Evolutionary conservation across 2,329 filamentous ascomycete species (phyloP).

Genomic region (Cladosporium sp.): DNA sequence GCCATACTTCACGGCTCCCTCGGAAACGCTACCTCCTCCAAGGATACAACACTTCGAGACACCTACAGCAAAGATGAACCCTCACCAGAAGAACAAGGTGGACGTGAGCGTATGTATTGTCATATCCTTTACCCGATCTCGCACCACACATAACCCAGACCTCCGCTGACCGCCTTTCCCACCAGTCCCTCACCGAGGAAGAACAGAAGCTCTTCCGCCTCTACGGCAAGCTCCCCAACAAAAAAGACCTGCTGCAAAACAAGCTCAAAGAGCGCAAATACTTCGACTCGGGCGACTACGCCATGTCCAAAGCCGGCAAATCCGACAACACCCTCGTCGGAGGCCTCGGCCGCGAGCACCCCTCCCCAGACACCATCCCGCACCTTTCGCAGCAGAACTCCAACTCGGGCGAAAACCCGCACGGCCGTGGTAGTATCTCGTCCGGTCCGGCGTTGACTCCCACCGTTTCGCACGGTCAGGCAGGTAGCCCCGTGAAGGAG

Average conservation of each 20-base stretch:
- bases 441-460: constrained; percentile 32
- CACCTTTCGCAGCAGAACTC: constrained; percentile 30
- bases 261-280: constrained; percentile 99
- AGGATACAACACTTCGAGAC: background rate
- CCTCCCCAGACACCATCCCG: constrained; percentile 47
- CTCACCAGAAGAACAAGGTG: constrained; percentile 97
- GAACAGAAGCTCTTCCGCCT: constrained; percentile 95
- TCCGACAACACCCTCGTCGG: constrained; percentile 82
- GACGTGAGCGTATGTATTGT: constrained; percentile 75
- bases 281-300: constrained; percentile 93
- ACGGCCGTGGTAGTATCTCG: constrained; percentile 14
- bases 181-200: constrained; percentile 81
- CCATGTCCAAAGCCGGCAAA: constrained; percentile 92
- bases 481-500: constrained; percentile 84
- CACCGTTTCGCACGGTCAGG: constrained; percentile 48
- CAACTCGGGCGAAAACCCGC: constrained; percentile 18
- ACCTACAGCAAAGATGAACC: constrained; percentile 62
- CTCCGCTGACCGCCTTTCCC: background rate
- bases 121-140: constrained; percentile 9
- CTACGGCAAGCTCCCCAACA: constrained; percentile 95
- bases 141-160: too few species aligned
- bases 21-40: background rate
- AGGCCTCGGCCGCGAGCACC: constrained; percentile 89
- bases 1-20: constrained; percentile 1
- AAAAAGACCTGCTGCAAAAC: constrained; percentile 94